Evolutionary conservation across 2,329 filamentous ascomycete genomes (phyloP), one percentile per base, ranked within the genome.

Genomic region (Chrysoporthe puriensis): DNA sequence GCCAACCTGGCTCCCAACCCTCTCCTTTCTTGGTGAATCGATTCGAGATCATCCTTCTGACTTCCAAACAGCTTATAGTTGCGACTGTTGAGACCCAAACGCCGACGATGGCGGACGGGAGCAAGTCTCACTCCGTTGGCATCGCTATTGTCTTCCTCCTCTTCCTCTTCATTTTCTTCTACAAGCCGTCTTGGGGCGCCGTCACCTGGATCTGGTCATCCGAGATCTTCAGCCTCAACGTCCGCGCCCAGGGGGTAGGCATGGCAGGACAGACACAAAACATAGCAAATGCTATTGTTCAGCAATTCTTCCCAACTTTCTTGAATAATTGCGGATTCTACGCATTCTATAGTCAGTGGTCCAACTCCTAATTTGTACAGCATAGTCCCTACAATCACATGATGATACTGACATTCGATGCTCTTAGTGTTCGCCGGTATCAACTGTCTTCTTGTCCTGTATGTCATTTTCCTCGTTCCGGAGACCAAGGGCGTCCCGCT

Each of bases 191-290:
- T 0, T 90, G 87, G 86, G 88, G 88, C 52, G 88, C 87, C 13
- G 89, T 88, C 4, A 85, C 87, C 14, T 90, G 88, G 88, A 90
- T 90, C 74, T 90, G 86, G 85, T 89, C 87, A 0, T 83, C 86
- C 0, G 88, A 90, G 71, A 80, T 90, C 63, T 90, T 90, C 79
- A 86, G 83, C 66, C 89, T 90, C 86, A 90, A 90, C 76, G 86
- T 90, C 16, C 86, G 88, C 66, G 87, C 88, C 6, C 88, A 90
- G 75, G 88, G 88, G 18, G 87, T 90, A 4, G 88, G 87, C 67
- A 90, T 90, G 88, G 87, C 77, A 69, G 79, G 79, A 42, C 81
- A 86, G 74, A 84, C 80, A 64, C 85, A 86, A 70, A 86, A 90
- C 73, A 85, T 90, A 57, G 87, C 87, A 73, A 89, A 90, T 75